Conservation (phyloP, 768 basidiomycete genomes). For the Suillus weaverae region DNA sequence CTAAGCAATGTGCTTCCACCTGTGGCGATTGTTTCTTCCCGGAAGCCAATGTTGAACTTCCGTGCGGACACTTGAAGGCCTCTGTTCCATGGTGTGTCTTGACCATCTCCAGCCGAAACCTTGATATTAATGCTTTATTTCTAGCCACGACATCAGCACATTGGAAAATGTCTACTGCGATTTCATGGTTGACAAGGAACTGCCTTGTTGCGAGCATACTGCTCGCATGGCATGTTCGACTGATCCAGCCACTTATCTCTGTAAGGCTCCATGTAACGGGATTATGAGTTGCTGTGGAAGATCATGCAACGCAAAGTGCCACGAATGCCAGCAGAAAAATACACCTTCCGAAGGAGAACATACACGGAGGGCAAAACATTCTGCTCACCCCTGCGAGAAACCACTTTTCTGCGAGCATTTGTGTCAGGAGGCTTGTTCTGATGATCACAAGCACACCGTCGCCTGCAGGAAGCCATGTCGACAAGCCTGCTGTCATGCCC, state of each 20-base stretch:
- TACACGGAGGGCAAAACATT: slow-evolving; percentile 35
- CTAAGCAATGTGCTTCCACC: slow-evolving; percentile 45
- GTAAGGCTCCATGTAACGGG: slow-evolving; percentile 42
- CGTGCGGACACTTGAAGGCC: slow-evolving; percentile 53
- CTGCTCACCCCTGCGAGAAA: slow-evolving; percentile 50
- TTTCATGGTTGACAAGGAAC: slow-evolving; percentile 40
- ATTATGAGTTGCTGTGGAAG: slow-evolving; percentile 55
- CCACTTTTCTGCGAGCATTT: slow-evolving; percentile 55
- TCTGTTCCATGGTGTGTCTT: slow-evolving; percentile 50
- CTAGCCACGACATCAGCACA: slow-evolving; percentile 47
- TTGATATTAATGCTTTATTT: not conserved
- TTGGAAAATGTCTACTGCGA: slow-evolving; percentile 46
- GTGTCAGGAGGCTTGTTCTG: slow-evolving; percentile 51
- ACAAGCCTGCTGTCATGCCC: slow-evolving; percentile 54
- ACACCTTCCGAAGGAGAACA: not conserved
- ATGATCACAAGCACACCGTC: slow-evolving; percentile 47
- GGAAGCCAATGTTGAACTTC: slow-evolving; percentile 46
- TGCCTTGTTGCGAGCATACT: slow-evolving; percentile 56
- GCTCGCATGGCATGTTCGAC: slow-evolving; percentile 47
- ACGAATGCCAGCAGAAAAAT: slow-evolving; percentile 43
- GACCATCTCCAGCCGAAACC: not conserved
- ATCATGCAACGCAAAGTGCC: slow-evolving; percentile 48
- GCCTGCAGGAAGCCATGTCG: slow-evolving; percentile 49
- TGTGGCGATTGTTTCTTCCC: slow-evolving; percentile 57
- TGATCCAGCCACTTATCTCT: slow-evolving; percentile 41